phyloP scores from a whole-genome alignment of 169 alveolate genomes.

The Cryptosporidium baileyi region DNA sequence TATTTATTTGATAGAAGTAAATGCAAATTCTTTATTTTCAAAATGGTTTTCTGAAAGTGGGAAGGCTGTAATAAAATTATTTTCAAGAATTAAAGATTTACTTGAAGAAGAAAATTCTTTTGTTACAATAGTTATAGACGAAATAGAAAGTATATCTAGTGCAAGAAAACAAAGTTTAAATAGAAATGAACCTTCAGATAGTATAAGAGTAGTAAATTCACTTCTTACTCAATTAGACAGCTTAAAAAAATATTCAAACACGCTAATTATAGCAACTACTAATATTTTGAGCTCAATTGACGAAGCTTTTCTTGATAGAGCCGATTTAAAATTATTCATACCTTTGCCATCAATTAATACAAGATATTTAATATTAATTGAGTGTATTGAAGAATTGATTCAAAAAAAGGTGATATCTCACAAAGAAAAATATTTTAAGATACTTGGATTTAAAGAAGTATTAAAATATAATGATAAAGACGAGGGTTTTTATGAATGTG shows the following conservation, averaged over 20 bases:
- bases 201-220: constrained; percentile 82
- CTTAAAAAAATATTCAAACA: constrained; percentile 75
- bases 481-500: no score
- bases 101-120: constrained; percentile 75
- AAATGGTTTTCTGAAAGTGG: constrained; percentile 85
- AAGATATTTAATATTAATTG: constrained; percentile 77
- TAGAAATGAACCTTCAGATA: constrained; percentile 82
- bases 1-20: constrained; percentile 75
- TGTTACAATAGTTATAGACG: constrained; percentile 78
- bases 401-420: constrained; percentile 5
- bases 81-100: constrained; percentile 72
- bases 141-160: constrained; percentile 80
- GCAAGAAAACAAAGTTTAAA: constrained; percentile 77
- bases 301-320: constrained; percentile 82
- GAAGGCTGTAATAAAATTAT: constrained; percentile 78
- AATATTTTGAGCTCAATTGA: constrained; percentile 79
- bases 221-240: constrained; percentile 81
- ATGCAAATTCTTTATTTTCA: constrained; percentile 80
- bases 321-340: constrained; percentile 78
- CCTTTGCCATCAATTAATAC: constrained; percentile 77
- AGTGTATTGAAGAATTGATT: constrained; percentile 71
- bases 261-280: constrained; percentile 80
- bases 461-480: background rate
- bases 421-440: background rate
- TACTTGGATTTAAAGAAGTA: constrained; percentile 23